Base-by-base conservation (phyloP, 2,329 filamentous ascomycete species). In the Massarina eburnea region DNA sequence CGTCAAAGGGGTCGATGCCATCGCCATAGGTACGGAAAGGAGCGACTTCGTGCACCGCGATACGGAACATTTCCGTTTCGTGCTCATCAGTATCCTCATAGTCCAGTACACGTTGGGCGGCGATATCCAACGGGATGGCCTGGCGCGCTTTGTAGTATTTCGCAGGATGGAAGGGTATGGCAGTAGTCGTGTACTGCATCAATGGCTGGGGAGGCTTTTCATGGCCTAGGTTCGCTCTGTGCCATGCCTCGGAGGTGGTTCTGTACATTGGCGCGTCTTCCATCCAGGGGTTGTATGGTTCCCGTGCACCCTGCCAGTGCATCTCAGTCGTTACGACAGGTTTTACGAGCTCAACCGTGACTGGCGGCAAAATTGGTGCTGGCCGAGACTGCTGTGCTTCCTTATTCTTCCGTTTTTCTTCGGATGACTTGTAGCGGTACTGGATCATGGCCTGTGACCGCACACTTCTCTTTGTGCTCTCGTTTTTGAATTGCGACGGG, bases 371-470 rank as follows among this genome's bases (percentile, higher is more conserved):
- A 18, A 27, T 22, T 12, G n/a, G 20, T 17, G 8, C 15, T 35
- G 14, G 18, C 2, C 27, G 34, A 9, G 34, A 4, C 33, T 35
- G 2, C 9, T 22, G 10, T 15, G 39, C 17, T 14, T 35, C 38
- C 12, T 34, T 41, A 24, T 24, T 39, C 26, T 50, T 47, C 24
- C 43, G 39, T 40, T 48, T 49, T 48, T 51, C 36, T 44, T 48
- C 48, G 37, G 49, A 48, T 12, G 48, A 44, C 33, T 55, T 56
- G 34, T 61, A 64, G 34, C 60, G 49, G 43, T 62, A 61, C 17
- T 62, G 55, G 6, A 57, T 59, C 65, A 67, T 69, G 19, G 61
- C 65, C 41, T 66, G 62, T 4, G 64, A 67, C 8, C 65, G 65
- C 35, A 69, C 56, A 38, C 54, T 63, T 26, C 57, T 53, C 43